These are phyloP conservation scores for Taiozyma onychis DNA, from an alignment of 1,139 yeast genomes.

Conservation along the genomic window DNA sequence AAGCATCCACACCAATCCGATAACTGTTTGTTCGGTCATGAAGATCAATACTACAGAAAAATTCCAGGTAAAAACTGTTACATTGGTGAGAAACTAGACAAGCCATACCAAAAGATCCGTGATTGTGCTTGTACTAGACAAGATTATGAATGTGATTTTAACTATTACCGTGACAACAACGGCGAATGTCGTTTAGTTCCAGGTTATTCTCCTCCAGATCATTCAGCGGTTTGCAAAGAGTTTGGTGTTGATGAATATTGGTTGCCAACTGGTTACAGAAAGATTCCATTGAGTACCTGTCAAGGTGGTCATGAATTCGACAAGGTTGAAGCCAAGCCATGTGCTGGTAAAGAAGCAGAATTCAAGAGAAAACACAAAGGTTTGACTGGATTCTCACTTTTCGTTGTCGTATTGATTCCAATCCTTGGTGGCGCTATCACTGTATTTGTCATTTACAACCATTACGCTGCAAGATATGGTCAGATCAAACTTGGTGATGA, in stretches of 20 bases:
- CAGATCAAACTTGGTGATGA: constrained; percentile 81
- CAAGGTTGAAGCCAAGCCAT: constrained; percentile 51
- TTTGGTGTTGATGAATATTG: constrained; percentile 59
- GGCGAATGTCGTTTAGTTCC: constrained; percentile 81
- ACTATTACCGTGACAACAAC: constrained; percentile 63
- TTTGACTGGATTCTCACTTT: constrained; percentile 29
- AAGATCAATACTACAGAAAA: constrained; percentile 71
- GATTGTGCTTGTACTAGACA: constrained; percentile 83
- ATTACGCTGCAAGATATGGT: constrained; percentile 75
- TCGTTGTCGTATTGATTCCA: constrained; percentile 37
- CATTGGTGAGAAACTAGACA: constrained; percentile 65
- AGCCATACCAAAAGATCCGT: constrained; percentile 51
- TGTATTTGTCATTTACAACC: constrained; percentile 70
- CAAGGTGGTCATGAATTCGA: constrained; percentile 67
- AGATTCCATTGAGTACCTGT: constrained; percentile 69
- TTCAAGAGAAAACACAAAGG: constrained; percentile 53
- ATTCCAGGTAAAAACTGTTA: constrained; percentile 64
- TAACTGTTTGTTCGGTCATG: constrained; percentile 86
- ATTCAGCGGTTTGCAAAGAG: constrained; percentile 57
- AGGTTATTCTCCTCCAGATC: constrained; percentile 68
- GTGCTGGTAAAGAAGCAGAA: constrained; percentile 82
- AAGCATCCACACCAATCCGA: constrained; percentile 40
- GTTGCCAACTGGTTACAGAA: constrained; percentile 78
- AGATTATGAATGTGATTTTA: constrained; percentile 94
- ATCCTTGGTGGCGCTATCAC: constrained; percentile 48